These are phyloP conservation scores for Aspergillus japonicus DNA, from an alignment of 2,329 filamentous ascomycete species.

Conservation along the genomic window DNA sequence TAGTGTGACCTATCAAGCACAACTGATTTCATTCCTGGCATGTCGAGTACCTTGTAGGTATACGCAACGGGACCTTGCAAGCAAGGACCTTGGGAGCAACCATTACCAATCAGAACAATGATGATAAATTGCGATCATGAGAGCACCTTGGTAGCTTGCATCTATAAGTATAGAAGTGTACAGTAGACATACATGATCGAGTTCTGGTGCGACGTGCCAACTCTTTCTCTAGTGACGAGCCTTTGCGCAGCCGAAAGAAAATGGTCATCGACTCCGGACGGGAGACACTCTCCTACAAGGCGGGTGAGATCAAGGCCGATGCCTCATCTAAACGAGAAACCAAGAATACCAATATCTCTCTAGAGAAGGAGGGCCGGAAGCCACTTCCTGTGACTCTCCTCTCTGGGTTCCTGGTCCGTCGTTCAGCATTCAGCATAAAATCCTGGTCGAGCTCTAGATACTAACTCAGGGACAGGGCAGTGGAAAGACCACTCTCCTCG, in stretches of 20 bases:
- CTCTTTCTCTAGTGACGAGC: not conserved
- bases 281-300: constrained; percentile 5
- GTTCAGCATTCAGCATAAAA: not conserved
- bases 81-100: constrained; percentile 7
- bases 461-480: constrained; percentile 51
- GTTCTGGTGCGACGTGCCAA: not conserved
- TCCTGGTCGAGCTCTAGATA: not conserved
- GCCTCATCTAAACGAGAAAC: not conserved
- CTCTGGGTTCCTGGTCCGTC: constrained; percentile 57
- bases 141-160: constrained; percentile 4
- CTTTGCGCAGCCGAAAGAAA: not conserved
- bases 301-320: not conserved
- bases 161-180: constrained; percentile 2
- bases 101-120: constrained; percentile 8
- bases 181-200: not conserved
- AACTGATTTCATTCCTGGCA: not conserved
- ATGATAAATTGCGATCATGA: constrained; percentile 5
- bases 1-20: not conserved
- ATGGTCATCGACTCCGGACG: constrained; percentile 20
- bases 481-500: constrained; percentile 69
- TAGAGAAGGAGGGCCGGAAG: not conserved
- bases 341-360: not conserved
- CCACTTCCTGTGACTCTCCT: constrained; percentile 59
- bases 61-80: constrained; percentile 3
- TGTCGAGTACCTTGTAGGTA: not conserved